Percentiles rank a stretch among this genome's conserved stretches.
phyloP scores from a whole-genome alignment of 2,329 filamentous ascomycete species.

The Botryosphaeria dothidea region DNA sequence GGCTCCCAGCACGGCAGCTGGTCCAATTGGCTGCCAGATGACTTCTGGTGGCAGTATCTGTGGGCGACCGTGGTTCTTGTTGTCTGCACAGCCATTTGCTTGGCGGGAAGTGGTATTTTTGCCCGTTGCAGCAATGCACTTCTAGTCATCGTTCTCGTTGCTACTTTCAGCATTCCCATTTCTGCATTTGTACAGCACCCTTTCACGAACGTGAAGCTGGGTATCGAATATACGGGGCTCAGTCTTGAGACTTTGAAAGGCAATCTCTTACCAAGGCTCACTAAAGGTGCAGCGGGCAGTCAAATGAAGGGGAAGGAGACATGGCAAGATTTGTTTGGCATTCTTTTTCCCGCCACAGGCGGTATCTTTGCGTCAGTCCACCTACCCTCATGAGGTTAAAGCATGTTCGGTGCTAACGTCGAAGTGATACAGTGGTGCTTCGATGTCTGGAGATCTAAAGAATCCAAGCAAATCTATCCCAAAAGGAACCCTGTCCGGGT shows the following conservation, averaged over 20 bases:
- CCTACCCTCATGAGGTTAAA: not conserved
- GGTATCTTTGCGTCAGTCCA: conserved; percentile 56
- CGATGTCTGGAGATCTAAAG: conserved; percentile 84
- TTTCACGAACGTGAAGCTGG: conserved; percentile 63
- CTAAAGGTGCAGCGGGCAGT: conserved; percentile 62
- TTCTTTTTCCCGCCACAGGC: conserved; percentile 74
- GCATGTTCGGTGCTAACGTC: not conserved
- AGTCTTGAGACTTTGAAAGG: conserved; percentile 67
- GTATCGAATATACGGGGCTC: conserved; percentile 77
- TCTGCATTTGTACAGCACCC: conserved; percentile 70
- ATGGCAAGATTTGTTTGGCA: conserved; percentile 82
- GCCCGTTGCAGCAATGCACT: conserved; percentile 77
- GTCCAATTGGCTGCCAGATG: conserved; percentile 64
- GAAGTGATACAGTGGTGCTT: conserved; percentile 64
- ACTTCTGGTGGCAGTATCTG: conserved; percentile 76
- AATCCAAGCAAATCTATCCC: conserved; percentile 84
- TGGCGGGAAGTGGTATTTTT: conserved; percentile 79
- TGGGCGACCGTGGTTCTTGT: conserved; percentile 72
- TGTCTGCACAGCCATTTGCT: conserved; percentile 71
- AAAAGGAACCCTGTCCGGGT: conserved; percentile 76
- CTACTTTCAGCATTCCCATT: conserved; percentile 78
- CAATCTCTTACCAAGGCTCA: conserved; percentile 72
- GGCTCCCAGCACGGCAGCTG: conserved; percentile 59
- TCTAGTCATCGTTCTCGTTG: conserved; percentile 67
- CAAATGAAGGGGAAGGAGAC: conserved; percentile 65